A percentile compares a stretch with the other conserved stretches of the same genome.
Evolutionary conservation across 768 basidiomycete species (phyloP).

Genomic region (Rhizopogon roseolus): DNA sequence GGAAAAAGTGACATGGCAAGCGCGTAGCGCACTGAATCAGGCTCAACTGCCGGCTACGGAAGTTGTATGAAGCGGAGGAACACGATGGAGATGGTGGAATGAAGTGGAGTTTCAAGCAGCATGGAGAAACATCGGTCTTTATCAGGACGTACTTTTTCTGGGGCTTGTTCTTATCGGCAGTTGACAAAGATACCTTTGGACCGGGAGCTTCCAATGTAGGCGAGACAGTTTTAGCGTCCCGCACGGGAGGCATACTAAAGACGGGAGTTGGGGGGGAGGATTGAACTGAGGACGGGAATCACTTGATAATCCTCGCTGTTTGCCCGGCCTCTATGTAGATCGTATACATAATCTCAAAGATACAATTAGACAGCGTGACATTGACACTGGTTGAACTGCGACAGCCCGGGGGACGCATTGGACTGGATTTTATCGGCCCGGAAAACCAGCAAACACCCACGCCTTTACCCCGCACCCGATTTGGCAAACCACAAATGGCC

Average conservation of each 20-base stretch:
- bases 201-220: conserved; percentile 62
- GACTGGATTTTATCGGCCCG: neutral
- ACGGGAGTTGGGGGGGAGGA: conserved; percentile 17
- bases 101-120: conserved; percentile 15
- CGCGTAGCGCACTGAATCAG: conserved; percentile 9
- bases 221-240: conserved; percentile 55
- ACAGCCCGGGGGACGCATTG: neutral
- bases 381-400: neutral
- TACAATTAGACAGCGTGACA: neutral
- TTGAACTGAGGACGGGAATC: conserved; percentile 11
- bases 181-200: conserved; percentile 38
- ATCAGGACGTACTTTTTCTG: conserved; percentile 72
- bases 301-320: conserved; percentile 8
- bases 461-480: conserved; percentile 1
- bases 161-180: conserved; percentile 66
- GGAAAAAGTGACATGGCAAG: conserved; percentile 33
- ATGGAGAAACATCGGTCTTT: conserved; percentile 54
- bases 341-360: neutral
- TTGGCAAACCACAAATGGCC: neutral
- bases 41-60: conserved; percentile 29
- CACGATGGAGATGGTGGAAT: conserved; percentile 22
- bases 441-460: no score
- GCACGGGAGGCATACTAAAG: conserved; percentile 56
- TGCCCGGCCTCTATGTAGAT: conserved; percentile 5
- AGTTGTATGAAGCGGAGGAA: conserved; percentile 35